Evolutionary conservation across 2,329 filamentous ascomycete genomes (phyloP).

Genomic region (Lasiodiplodia gonubiensis): DNA sequence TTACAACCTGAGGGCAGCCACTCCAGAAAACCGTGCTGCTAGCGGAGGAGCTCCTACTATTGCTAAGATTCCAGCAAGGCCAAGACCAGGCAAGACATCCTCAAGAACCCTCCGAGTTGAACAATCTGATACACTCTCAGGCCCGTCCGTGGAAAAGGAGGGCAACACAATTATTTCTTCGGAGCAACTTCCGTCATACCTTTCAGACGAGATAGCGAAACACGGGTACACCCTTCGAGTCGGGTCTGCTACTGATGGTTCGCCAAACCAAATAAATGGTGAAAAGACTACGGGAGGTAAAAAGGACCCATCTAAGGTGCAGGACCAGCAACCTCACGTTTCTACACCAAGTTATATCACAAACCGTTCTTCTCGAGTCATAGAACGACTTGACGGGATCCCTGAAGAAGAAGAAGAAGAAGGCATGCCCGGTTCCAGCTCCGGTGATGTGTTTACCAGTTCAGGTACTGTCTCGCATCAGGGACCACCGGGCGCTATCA

Average conservation of each 20-base stretch:
- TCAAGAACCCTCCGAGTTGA: not conserved
- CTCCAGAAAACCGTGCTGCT: not conserved
- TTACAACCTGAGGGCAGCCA: not conserved
- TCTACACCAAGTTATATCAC: not conserved
- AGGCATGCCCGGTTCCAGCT: not conserved
- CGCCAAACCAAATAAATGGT: not conserved
- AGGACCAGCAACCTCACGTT: not conserved
- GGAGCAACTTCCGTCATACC: not conserved
- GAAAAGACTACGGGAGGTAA: not conserved
- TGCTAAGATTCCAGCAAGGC: not conserved
- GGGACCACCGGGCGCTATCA: not conserved
- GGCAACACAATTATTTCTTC: not conserved
- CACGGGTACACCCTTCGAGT: not conserved
- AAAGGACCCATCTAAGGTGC: too few relatives aligned
- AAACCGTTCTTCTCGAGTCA: not conserved
- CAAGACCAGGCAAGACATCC: not conserved
- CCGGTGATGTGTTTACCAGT: not conserved
- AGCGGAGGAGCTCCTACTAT: not conserved
- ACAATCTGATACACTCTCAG: not conserved
- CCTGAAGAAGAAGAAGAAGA: slow-evolving; percentile 5
- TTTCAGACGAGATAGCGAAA: not conserved
- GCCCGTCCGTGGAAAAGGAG: not conserved
- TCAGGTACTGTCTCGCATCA: not conserved
- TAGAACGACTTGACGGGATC: not conserved
- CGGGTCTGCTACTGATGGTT: not conserved